Percentiles rank a stretch among this genome's conserved stretches.
phyloP scores from a whole-genome alignment of 768 basidiomycete species.

The Leccinum incarnatum region DNA sequence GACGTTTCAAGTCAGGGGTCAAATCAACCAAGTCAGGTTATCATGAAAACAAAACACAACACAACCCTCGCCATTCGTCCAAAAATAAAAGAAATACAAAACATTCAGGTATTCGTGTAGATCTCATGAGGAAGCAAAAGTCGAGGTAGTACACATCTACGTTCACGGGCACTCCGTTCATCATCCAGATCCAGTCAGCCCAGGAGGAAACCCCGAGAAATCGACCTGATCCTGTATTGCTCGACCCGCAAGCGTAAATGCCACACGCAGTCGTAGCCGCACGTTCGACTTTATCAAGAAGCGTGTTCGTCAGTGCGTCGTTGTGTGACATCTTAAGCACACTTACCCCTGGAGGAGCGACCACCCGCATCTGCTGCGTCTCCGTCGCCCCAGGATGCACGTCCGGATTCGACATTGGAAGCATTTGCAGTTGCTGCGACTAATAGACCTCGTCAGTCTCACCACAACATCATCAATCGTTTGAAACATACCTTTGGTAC shows the following conservation, averaged over 20 bases:
- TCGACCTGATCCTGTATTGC: constrained; percentile 89
- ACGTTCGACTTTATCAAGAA: constrained; percentile 60
- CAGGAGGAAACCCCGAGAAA: constrained; percentile 85
- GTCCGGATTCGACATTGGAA: constrained; percentile 89
- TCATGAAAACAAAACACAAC: constrained; percentile 9
- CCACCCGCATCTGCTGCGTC: constrained; percentile 93
- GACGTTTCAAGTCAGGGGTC: constrained; percentile 17
- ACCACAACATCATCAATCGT: not conserved
- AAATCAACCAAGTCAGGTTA: constrained; percentile 7
- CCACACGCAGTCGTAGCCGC: constrained; percentile 82
- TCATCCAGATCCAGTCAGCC: constrained; percentile 51
- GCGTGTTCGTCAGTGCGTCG: constrained; percentile 6
- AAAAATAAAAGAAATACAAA: not conserved
- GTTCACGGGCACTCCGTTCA: not conserved
- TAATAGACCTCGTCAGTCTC: constrained; percentile 31
- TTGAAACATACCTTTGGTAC: constrained; percentile 76
- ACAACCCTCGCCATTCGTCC: not conserved
- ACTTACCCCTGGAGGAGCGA: constrained; percentile 83
- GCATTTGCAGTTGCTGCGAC: constrained; percentile 97
- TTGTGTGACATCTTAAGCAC: not conserved
- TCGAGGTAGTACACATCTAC: constrained; percentile 16
- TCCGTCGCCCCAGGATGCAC: constrained; percentile 77
- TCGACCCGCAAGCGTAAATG: constrained; percentile 68
- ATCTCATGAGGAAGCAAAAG: constrained; percentile 19
- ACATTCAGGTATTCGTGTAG: constrained; percentile 18